Evolutionary conservation across 2,329 filamentous ascomycete genomes (phyloP), one percentile per base, ranked within the genome.

Genomic region (Calonectria pseudoturangicola): DNA sequence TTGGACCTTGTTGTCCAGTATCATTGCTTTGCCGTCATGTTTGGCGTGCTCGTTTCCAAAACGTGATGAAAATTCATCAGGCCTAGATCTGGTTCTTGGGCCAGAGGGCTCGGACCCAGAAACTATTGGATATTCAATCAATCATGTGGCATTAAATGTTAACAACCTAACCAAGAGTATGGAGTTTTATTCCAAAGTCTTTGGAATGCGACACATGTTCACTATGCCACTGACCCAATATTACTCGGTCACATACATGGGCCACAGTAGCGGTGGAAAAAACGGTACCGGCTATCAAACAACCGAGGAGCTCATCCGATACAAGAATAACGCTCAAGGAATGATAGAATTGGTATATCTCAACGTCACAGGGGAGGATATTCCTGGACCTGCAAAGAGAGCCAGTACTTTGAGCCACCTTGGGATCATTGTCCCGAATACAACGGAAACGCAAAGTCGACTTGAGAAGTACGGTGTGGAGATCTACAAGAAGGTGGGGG

Each of bases 361-460:
- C 18, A 66, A 66, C 51, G 33, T 64, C 25, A 41, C 43, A 1
- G 41, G 51, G 2, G 25, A 71, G 33, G 65, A 58, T 5, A 56
- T 36, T 21, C 48, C 48, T 2, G 62, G 33, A 2, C 62, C 50
- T 3, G 25, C 28, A 1, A 50, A 62, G 30, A 43, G 30, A 12
- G 27, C 50, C 25, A 62, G 28, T 18, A 71, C 68, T 15, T 25
- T 71, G 2, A 30, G 63, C 18, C 68, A 71, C 18, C 16, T 71
- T 10, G 68, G 68, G 4, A 66, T 71, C 2, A 66, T 71, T 27
- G 68, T 71, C 3, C 68, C 68, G 2, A 60, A 71, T 28, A 66
- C 43, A 8, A 66, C 30, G 7, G 68, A 66, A 39, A 66, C 62
- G 2, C 68, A 66, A 36, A 16, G 2, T 5, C 62, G 68, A 1